A percentile compares a stretch with the other conserved stretches of the same genome.
phyloP scores from a whole-genome alignment of 2,329 filamentous ascomycete species.

The Ascochyta clinopodiicola region DNA sequence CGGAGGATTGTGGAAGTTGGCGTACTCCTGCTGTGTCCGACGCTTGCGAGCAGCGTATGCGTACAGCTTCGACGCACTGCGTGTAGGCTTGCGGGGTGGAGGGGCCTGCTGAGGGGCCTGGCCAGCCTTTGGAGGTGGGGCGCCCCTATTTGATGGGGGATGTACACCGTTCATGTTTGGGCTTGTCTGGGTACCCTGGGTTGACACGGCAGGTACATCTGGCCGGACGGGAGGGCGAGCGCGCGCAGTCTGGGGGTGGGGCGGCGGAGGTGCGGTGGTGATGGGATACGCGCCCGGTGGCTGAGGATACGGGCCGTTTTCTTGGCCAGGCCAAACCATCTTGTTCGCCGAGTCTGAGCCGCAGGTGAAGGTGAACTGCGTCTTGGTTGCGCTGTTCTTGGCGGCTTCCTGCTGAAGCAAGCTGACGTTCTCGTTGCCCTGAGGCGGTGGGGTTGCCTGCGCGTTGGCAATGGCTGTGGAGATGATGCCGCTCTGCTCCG shows the following conservation, averaged over 20 bases:
- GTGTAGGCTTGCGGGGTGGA: conserved; percentile 68
- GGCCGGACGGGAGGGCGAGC: conserved; percentile 40
- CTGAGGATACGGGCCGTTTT: conserved; percentile 50
- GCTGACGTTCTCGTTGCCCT: conserved; percentile 79
- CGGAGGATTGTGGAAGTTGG: conserved; percentile 77
- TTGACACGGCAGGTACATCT: conserved; percentile 52
- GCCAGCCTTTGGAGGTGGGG: conserved; percentile 45
- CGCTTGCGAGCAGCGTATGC: conserved; percentile 77
- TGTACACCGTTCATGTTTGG: conserved; percentile 55
- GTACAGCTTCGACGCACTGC: conserved; percentile 71
- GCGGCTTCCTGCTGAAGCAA: conserved; percentile 73
- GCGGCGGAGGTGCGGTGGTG: conserved; percentile 26
- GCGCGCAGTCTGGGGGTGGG: conserved; percentile 30
- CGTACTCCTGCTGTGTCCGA: conserved; percentile 75
- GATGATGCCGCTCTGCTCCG: conserved; percentile 78
- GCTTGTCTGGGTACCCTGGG: conserved; percentile 64
- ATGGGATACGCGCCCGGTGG: conserved; percentile 47
- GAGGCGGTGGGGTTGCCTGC: conserved; percentile 54
- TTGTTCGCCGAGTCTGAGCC: conserved; percentile 85
- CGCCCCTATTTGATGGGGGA: conserved; percentile 35
- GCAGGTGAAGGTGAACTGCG: conserved; percentile 96
- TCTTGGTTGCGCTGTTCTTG: conserved; percentile 72
- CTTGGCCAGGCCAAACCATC: conserved; percentile 74
- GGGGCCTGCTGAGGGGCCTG: conserved; percentile 52
- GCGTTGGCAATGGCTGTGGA: conserved; percentile 91